Percentiles rank a stretch among this genome's conserved stretches.
Conservation (phyloP, 345 rosid species). For the Melastoma malabathricum region DNA sequence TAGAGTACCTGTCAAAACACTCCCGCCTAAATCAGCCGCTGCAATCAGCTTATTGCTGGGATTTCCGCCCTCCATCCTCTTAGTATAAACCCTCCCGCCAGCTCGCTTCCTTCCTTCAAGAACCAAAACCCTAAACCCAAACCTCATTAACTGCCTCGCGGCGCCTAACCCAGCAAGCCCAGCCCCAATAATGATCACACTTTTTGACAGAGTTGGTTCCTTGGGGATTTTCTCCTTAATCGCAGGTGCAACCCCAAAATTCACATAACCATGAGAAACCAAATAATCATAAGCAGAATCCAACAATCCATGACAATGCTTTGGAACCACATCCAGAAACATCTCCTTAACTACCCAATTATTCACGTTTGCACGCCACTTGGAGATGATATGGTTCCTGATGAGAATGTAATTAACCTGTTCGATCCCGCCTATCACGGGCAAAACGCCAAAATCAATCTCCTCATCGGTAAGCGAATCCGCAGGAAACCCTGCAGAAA, state of each 20-base stretch:
- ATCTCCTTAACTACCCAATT: slow-evolving; percentile 69
- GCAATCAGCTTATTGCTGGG: slow-evolving; percentile 33
- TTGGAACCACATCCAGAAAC: slow-evolving; percentile 51
- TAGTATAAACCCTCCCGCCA: slow-evolving; percentile 90
- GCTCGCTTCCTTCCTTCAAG: slow-evolving; percentile 99
- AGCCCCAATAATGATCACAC: slow-evolving; percentile 70
- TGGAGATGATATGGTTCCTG: slow-evolving; percentile 74
- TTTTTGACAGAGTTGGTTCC: slow-evolving; percentile 31
- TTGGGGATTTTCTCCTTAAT: slow-evolving; percentile 52
- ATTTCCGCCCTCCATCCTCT: slow-evolving; percentile 80
- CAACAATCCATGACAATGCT: slow-evolving; percentile 51
- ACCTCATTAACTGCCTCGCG: slow-evolving; percentile 73
- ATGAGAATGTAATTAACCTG: slow-evolving; percentile 92
- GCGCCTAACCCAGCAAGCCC: slow-evolving; percentile 89
- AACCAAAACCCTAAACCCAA: slow-evolving; percentile 79
- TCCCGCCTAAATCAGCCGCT: slow-evolving; percentile 93
- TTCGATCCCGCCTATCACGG: slow-evolving; percentile 77
- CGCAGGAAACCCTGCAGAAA: slow-evolving; percentile 90
- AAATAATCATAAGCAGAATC: slow-evolving; percentile 74
- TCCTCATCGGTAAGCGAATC: slow-evolving; percentile 86
- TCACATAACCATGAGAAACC: slow-evolving; percentile 65
- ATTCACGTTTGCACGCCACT: slow-evolving; percentile 70
- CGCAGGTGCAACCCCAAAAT: slow-evolving; percentile 73
- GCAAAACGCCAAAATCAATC: slow-evolving; percentile 68
- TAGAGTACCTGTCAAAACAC: slow-evolving; percentile 82